A percentile compares a stretch with the other conserved stretches of the same genome.
phyloP scores from a whole-genome alignment of 768 basidiomycete species.

The Rhodosporidiobolus sp. region DNA sequence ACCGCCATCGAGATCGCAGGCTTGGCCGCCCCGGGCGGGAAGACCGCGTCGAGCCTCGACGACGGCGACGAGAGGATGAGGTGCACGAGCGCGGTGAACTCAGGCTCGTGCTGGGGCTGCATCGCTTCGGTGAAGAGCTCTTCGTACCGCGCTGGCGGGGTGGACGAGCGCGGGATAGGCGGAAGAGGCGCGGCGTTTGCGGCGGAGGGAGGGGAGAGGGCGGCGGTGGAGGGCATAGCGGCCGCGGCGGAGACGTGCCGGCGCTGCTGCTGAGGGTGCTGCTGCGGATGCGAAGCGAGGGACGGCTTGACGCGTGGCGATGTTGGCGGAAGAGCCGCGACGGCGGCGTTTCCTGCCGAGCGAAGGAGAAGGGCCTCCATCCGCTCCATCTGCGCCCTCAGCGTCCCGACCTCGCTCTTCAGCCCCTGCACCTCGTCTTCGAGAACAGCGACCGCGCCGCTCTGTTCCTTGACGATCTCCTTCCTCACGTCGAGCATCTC shows the following conservation, averaged over 20 bases:
- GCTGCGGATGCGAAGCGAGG: background rate
- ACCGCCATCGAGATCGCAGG: constrained; percentile 21
- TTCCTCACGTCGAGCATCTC: constrained; percentile 75
- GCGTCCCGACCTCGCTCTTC: constrained; percentile 7
- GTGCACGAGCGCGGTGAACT: constrained; percentile 21
- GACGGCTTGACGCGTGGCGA: background rate
- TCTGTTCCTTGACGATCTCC: constrained; percentile 77
- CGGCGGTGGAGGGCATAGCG: background rate
- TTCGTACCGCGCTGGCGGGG: constrained; percentile 29
- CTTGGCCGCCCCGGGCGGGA: constrained; percentile 9
- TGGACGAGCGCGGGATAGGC: constrained; percentile 22
- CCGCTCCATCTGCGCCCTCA: constrained; percentile 20
- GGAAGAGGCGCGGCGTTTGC: constrained; percentile 1
- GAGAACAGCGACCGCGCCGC: constrained; percentile 69
- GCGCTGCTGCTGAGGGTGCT: background rate
- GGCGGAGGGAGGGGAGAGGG: background rate
- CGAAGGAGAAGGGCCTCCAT: constrained; percentile 24
- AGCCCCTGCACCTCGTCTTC: constrained; percentile 52
- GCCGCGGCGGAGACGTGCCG: background rate
- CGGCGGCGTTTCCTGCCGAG: background rate
- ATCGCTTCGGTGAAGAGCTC: constrained; percentile 33
- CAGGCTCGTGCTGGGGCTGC: constrained; percentile 29
- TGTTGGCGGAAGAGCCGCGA: background rate
- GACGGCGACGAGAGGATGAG: constrained; percentile 21
- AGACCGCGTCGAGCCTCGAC: constrained; percentile 27